Evolutionary conservation across 2,329 filamentous ascomycete species (phyloP).

Genomic region (Penicillium sp.): DNA sequence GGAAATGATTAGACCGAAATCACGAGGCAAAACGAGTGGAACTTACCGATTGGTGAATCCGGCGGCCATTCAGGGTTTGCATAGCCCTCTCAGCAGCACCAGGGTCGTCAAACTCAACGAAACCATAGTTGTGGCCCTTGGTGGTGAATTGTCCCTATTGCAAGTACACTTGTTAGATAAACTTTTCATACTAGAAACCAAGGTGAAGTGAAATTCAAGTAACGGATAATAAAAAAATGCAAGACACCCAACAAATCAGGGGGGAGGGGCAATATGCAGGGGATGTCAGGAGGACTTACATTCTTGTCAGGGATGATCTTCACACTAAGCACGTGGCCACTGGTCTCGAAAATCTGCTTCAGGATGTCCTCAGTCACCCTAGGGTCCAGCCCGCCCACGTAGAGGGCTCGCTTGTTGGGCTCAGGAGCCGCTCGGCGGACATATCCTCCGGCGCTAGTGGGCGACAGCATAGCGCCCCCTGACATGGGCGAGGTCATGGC

Average conservation of each 20-base stretch:
- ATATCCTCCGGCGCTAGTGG: slow-evolving; percentile 77
- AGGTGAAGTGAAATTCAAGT: background rate
- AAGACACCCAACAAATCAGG: background rate
- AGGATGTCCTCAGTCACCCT: slow-evolving; percentile 94
- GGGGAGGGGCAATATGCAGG: slow-evolving; percentile 8
- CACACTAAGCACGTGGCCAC: slow-evolving; percentile 95
- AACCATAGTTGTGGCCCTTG: slow-evolving; percentile 98
- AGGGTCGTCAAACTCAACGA: slow-evolving; percentile 98
- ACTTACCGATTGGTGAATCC: slow-evolving; percentile 85
- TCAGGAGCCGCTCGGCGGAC: slow-evolving; percentile 90
- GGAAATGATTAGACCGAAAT: slow-evolving; percentile 1
- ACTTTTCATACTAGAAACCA: background rate
- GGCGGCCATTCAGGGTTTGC: slow-evolving; percentile 91
- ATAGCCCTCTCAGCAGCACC: slow-evolving; percentile 95
- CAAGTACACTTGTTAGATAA: background rate
- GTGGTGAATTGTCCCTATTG: slow-evolving; percentile 58
- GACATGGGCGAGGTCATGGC: slow-evolving; percentile 88
- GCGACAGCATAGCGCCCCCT: slow-evolving; percentile 73
- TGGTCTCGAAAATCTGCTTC: slow-evolving; percentile 98
- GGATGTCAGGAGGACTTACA: slow-evolving; percentile 59
- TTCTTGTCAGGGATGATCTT: slow-evolving; percentile 99
- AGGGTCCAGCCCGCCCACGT: slow-evolving; percentile 92
- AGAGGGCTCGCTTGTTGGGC: slow-evolving; percentile 96
- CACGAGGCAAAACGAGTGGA: background rate
- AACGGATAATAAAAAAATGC: background rate